Base-by-base conservation (phyloP, 2,329 filamentous ascomycete species). In the Fusarium globosum region DNA sequence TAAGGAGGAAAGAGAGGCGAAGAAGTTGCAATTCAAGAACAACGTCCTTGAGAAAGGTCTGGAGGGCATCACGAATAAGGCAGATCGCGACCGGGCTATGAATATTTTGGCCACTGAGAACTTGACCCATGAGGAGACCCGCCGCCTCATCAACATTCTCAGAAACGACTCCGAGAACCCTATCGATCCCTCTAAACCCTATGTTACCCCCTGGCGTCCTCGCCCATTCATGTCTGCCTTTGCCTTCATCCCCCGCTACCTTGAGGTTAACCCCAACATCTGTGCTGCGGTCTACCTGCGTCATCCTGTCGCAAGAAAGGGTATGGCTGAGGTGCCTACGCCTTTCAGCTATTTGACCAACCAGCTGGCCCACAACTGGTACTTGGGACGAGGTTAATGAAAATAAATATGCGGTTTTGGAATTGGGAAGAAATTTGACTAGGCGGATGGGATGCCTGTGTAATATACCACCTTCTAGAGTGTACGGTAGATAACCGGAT, bases 191-290 rank as follows among this genome's bases (percentile, higher is more conserved):
- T 84, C 82, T 65, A 97, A 97, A 84, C 94, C 96, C 7, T 99
- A 99, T 81, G 89, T 89, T 9, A 98, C 95, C 4, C 96, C 96
- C 18, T 99, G 96, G 96, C 85, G 88, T 73, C 96, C 96, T 18
- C 89, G 95, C 63, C 88, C 92, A 59, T 98, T 90, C 83, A 97
- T 99, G 93, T 88, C 90, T 58, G 91, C 95, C 1, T 99, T 99
- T 83, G 95, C 95, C 30, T 98, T 97, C 83, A 95, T 99, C 76
- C 96, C 96, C 16, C 88, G 93, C 61, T 99, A 98, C 82, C 89
- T 99, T 69, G 97, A 99, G 85, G 96, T 99, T 77, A 98, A 98
- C 86, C 96, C 97, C 83, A 97, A 95, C 80, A 93, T 98, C 78
- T 99, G 96, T 83, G 92, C 95, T 2, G 96, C 96, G 16, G 95